These are phyloP conservation scores for Prunus dulcis DNA, from an alignment of 306 rosid genomes.

Conservation along the genomic window DNA sequence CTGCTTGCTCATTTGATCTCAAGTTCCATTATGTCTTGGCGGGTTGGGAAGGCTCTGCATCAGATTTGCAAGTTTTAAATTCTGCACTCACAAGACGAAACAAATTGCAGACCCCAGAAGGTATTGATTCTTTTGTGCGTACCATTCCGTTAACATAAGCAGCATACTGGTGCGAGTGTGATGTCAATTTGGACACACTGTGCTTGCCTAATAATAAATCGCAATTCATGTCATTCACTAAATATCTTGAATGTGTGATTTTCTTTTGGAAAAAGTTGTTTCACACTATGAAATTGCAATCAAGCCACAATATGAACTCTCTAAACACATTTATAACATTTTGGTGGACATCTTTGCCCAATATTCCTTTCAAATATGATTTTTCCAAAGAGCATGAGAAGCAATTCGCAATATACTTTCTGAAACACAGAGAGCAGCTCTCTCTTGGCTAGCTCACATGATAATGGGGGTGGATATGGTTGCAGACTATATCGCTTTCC, in stretches of 20 bases:
- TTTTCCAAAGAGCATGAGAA: not conserved
- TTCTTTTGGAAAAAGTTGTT: not conserved
- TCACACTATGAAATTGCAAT: not conserved
- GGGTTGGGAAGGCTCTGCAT: constrained; percentile 97
- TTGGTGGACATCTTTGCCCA: not conserved
- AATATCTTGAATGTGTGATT: not conserved
- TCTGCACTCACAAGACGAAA: constrained; percentile 74
- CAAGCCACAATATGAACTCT: not conserved
- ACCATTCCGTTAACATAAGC: not conserved
- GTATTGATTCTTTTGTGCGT: constrained; percentile 28
- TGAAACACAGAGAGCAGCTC: not conserved
- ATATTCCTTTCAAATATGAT: not conserved
- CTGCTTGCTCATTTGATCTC: constrained; percentile 90
- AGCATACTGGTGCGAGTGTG: too few relatives aligned
- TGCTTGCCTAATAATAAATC: too few relatives aligned
- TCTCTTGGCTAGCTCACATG: not conserved
- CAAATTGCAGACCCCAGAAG: constrained; percentile 73
- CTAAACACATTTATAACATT: not conserved
- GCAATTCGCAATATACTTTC: not conserved
- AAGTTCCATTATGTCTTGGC: constrained; percentile 87
- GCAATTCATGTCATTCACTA: not conserved
- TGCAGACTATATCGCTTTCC: not conserved
- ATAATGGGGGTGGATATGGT: not conserved
- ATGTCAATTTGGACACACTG: too few relatives aligned
- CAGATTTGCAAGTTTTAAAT: constrained; percentile 75